Evolutionary conservation across 139 green algal species (phyloP).

Genomic region (Deuterostichococcus epilithicus): DNA sequence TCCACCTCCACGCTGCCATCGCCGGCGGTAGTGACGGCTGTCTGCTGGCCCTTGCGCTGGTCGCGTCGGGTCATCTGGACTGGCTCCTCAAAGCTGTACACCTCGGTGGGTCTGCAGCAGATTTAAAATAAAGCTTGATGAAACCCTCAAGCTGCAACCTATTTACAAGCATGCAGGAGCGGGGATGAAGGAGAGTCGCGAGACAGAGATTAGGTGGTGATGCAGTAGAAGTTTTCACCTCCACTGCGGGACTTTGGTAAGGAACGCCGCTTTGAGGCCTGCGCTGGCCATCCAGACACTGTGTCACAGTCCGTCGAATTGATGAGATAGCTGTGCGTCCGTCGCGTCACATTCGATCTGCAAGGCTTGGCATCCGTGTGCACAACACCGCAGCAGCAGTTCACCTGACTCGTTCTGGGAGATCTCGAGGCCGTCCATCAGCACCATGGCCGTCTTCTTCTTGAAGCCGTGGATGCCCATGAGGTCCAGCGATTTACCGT

Average conservation of each 20-base stretch:
- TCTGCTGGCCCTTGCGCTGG: background rate
- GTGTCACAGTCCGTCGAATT: too few relatives aligned
- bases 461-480: slow-evolving; percentile 1
- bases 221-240: too few relatives aligned
- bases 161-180: too few relatives aligned
- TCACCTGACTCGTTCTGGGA: background rate
- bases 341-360: too few relatives aligned
- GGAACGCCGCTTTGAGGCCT: background rate
- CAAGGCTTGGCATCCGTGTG: too few relatives aligned
- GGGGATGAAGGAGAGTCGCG: too few relatives aligned
- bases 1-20: background rate
- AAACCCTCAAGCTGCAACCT: too few relatives aligned
- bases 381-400: too few relatives aligned
- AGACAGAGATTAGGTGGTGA: too few relatives aligned
- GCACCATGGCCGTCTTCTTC: background rate
- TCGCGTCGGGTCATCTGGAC: background rate
- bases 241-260: background rate
- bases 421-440: background rate
- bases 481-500: background rate
- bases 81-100: background rate
- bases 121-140: too few relatives aligned
- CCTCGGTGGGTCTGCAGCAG: background rate
- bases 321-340: too few relatives aligned
- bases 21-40: background rate
- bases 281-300: too few relatives aligned